Evolutionary conservation across 768 basidiomycete species (phyloP).

Genomic region (Hypsizygus marmoreus): DNA sequence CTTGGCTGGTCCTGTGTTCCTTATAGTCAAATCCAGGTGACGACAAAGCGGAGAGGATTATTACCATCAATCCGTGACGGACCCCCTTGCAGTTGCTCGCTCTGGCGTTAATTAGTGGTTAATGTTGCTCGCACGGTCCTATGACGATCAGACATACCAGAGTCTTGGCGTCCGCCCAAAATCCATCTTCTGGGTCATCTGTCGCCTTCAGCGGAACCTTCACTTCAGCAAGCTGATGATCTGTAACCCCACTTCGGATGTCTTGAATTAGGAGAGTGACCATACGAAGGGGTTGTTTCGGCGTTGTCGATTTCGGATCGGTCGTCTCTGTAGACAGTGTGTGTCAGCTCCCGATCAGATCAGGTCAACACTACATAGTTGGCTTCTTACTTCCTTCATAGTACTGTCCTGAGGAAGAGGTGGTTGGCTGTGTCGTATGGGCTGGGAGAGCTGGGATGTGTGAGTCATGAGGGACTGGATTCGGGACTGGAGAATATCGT

Average conservation of each 20-base stretch:
- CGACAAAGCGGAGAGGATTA: conserved; percentile 7
- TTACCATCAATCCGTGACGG: conserved; percentile 73
- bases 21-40: conserved; percentile 9
- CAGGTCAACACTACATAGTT: too few species aligned
- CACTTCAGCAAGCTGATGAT: conserved; percentile 67
- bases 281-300: conserved; percentile 41
- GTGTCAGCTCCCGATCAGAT: too few species aligned
- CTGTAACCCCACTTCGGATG: conserved; percentile 49
- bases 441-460: too few species aligned
- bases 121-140: background rate
- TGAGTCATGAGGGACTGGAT: too few species aligned
- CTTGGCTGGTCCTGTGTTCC: conserved; percentile 75
- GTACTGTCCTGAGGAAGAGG: too few species aligned
- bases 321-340: conserved; percentile 3
- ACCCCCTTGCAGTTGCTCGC: conserved; percentile 56
- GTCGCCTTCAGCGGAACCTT: conserved; percentile 54
- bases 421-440: too few species aligned
- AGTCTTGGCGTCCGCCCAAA: conserved; percentile 72
- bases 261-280: conserved; percentile 73
- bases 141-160: conserved; percentile 37
- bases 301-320: conserved; percentile 9
- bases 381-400: too few species aligned
- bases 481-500: too few species aligned
- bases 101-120: conserved; percentile 25
- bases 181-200: conserved; percentile 54